phyloP scores from a whole-genome alignment of 2,329 filamentous ascomycete species.

The Cladophialophora immunda region DNA sequence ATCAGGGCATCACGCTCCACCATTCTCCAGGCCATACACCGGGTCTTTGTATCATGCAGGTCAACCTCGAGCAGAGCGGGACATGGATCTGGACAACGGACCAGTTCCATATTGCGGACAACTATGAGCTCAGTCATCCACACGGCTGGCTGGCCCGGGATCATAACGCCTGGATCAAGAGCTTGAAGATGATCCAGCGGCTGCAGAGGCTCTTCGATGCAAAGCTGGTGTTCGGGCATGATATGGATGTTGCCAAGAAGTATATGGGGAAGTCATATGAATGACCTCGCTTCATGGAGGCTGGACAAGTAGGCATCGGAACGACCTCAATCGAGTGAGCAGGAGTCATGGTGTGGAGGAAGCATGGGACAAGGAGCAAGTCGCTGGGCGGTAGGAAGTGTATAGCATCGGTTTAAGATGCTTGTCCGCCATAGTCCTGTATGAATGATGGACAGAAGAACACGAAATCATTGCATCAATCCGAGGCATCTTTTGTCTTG shows the following conservation, averaged over 20 bases:
- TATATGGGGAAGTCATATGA: conserved; percentile 31
- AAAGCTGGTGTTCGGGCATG: conserved; percentile 48
- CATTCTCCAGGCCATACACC: conserved; percentile 51
- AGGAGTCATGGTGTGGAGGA: too few species aligned
- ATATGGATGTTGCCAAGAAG: conserved; percentile 38
- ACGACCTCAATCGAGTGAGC: background rate
- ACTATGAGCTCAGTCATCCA: conserved; percentile 47
- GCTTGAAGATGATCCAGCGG: conserved; percentile 46
- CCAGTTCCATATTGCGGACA: conserved; percentile 52
- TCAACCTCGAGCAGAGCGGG: conserved; percentile 48
- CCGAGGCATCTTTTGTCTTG: background rate
- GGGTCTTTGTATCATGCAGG: conserved; percentile 48
- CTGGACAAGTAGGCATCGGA: background rate
- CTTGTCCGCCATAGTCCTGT: background rate
- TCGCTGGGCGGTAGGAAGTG: background rate
- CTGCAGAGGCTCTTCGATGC: conserved; percentile 46
- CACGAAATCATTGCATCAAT: background rate
- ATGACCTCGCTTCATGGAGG: background rate
- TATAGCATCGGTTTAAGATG: background rate
- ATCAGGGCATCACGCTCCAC: conserved; percentile 50
- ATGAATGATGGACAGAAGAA: background rate
- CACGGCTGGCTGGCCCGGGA: conserved; percentile 51
- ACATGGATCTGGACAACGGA: conserved; percentile 54
- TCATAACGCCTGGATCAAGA: conserved; percentile 49
- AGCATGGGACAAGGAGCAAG: too few species aligned